A percentile compares a stretch with the other conserved stretches of the same genome.
Conservation (phyloP, 495 filamentous ascomycete genomes). For the Cairneyella variabilis region DNA sequence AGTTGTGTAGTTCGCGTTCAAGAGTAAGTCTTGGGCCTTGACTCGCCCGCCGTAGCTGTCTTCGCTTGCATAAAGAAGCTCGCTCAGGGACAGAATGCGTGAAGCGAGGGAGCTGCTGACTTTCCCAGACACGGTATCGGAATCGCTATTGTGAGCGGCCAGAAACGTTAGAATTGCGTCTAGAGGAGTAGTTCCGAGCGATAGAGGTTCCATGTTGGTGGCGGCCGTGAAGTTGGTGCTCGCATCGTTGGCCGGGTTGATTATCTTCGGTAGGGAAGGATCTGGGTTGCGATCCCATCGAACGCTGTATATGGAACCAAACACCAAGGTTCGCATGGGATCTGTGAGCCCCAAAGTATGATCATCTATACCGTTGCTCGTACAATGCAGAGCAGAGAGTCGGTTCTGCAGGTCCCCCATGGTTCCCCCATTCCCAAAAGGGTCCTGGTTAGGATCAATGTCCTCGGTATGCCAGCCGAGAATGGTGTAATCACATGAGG, state of each 20-base stretch:
- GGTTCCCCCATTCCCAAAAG: no score
- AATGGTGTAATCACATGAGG: no score
- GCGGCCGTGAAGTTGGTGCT: slow-evolving; percentile 13
- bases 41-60: slow-evolving; percentile 6
- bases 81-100: not conserved
- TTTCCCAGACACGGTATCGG: not conserved
- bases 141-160: slow-evolving; percentile 14
- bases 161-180: slow-evolving; percentile 42
- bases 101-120: not conserved
- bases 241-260: no score
- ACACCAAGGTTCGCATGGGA: no score
- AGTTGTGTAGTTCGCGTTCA: not conserved
- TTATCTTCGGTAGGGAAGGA: no score
- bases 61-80: slow-evolving; percentile 7
- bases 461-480: no score
- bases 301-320: not conserved
- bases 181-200: slow-evolving; percentile 43
- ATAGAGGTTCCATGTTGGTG: slow-evolving; percentile 26
- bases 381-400: no score
- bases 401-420: no score
- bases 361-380: no score
- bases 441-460: no score
- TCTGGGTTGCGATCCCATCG: not conserved
- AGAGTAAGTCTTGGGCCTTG: slow-evolving; percentile 9
- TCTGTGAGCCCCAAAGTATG: no score